phyloP scores from a whole-genome alignment of 2,329 filamentous ascomycete species.

The Stachybotrys elegans region DNA sequence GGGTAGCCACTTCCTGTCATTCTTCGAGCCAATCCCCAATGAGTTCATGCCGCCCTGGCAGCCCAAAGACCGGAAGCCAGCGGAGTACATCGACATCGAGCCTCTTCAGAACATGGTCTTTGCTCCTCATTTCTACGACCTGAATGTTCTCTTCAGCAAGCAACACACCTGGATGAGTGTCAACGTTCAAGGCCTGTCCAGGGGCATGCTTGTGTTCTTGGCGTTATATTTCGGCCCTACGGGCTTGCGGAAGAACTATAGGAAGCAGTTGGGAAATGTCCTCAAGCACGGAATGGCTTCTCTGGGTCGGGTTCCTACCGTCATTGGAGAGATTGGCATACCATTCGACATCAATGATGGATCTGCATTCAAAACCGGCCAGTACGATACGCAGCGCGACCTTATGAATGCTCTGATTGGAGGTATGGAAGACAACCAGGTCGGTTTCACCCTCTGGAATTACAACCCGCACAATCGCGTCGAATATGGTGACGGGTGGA shows the following conservation, averaged over 20 bases:
- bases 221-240: constrained; percentile 34
- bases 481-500: constrained; percentile 36
- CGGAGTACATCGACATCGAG: constrained; percentile 14
- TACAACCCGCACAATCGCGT: constrained; percentile 32
- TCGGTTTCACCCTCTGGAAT: constrained; percentile 35
- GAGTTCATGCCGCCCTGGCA: constrained; percentile 34
- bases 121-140: constrained; percentile 37
- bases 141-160: constrained; percentile 34
- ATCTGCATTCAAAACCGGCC: constrained; percentile 29
- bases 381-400: constrained; percentile 32
- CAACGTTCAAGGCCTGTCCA: constrained; percentile 34
- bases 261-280: constrained; percentile 30
- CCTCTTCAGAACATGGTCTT: constrained; percentile 31
- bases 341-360: constrained; percentile 34
- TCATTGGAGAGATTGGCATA: constrained; percentile 36
- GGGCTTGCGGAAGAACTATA: constrained; percentile 33
- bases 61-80: constrained; percentile 8
- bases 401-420: constrained; percentile 33
- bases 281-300: constrained; percentile 25
- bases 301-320: constrained; percentile 25
- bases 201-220: constrained; percentile 33
- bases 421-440: constrained; percentile 33
- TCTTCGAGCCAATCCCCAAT: constrained; percentile 36
- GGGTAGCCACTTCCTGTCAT: constrained; percentile 23
- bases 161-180: constrained; percentile 29